Evolutionary conservation across 169 alveolate species (phyloP), one percentile per base, ranked within the genome.

Genomic region (Plasmodium gonderi): DNA sequence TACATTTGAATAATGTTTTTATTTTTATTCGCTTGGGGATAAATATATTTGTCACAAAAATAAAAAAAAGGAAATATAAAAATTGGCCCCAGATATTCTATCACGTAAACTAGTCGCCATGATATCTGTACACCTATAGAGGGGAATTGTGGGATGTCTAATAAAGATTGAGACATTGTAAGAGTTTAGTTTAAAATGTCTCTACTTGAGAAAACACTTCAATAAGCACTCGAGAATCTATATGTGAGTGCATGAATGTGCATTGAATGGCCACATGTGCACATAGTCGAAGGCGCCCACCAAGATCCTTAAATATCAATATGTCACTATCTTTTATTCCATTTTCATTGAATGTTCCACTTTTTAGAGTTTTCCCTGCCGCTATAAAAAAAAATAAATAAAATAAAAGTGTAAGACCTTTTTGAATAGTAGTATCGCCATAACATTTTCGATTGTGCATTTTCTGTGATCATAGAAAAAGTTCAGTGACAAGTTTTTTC

Each of bases 21-120:
- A 76, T 85, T 96, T 79, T 79, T 95, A 79, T 91, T 90, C 20
- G 44, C 47, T 3, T 90, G 96, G 31, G 97, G 96, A 81, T 97
- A 97, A 75, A 97, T 67, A 54, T 90, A 38, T 40, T 96, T 75
- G 31, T 97, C 97, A 85, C 98, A 97, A 79, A 94, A 96, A 94
- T 98, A 98, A 78, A 99, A 96, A 68, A 97, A 44, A 0, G 99
- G 98, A 42, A 98, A 96, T 36, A 99, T 98, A n/a, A 98, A 38
- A 72, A 98, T 95, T 8, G 99, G 99, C 7, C 99, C 99, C 42
- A 98, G 94, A 94, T 99, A 99, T 95, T 99, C 99, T 75, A 98
- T 94, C 76, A 98, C 97, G 92, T 97, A 98, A 26, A 98, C 99
- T 90, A 98, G 90, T 90, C 99, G 97, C 99, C 99, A 99, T 38